Percentiles rank a stretch among this genome's conserved stretches.
phyloP scores from a whole-genome alignment of 169 alveolate species.

The Amoebophrya sp. region DNA sequence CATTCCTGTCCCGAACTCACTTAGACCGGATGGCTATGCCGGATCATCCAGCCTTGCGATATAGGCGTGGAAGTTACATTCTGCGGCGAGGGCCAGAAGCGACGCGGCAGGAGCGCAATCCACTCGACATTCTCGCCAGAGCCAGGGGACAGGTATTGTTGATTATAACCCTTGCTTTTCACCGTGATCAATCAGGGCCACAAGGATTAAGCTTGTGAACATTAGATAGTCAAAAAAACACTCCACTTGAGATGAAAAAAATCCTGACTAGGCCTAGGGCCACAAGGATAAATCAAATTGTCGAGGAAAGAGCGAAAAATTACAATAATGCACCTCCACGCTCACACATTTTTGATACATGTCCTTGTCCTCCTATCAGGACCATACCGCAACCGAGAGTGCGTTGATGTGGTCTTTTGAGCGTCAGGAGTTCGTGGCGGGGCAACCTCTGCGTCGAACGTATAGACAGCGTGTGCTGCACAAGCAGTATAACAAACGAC shows the following conservation, averaged over 20 bases:
- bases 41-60: background rate
- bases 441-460: background rate
- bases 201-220: too few relatives aligned
- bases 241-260: too few relatives aligned
- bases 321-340: background rate
- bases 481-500: background rate
- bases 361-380: background rate
- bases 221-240: too few relatives aligned
- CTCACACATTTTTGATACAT: background rate
- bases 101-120: background rate
- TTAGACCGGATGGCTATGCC: too few relatives aligned
- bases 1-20: too few relatives aligned
- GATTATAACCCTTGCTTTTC: background rate
- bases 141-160: background rate
- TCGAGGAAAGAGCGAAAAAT: background rate
- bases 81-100: background rate
- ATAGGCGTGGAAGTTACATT: background rate
- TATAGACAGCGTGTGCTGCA: background rate
- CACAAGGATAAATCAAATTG: background rate
- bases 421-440: background rate
- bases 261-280: too few relatives aligned
- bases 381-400: background rate
- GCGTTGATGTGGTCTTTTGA: background rate
- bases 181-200: background rate
- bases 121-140: background rate